These are phyloP conservation scores for Quercus alba DNA, from an alignment of 306 rosid species.

Conservation along the genomic window DNA sequence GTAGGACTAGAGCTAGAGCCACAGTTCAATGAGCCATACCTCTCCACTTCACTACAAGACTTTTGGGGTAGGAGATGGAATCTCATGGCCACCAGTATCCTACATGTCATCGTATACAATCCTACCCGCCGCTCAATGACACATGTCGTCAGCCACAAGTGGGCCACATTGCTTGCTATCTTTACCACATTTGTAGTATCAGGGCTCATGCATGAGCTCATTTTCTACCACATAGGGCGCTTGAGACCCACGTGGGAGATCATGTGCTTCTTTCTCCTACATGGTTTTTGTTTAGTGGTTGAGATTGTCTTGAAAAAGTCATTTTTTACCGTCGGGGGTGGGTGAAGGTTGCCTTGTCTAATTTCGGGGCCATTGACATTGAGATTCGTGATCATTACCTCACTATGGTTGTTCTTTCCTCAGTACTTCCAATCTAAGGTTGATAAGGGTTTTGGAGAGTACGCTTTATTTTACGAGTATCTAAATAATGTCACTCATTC, in stretches of 20 bases:
- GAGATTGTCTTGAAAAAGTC: slow-evolving; percentile 53
- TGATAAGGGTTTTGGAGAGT: slow-evolving; percentile 62
- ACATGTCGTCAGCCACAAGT: slow-evolving; percentile 12
- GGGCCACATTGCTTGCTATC: slow-evolving; percentile 45
- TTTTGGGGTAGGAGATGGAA: slow-evolving; percentile 87
- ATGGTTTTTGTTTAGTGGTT: slow-evolving; percentile 42
- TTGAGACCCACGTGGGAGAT: slow-evolving; percentile 49
- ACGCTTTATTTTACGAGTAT: slow-evolving; percentile 40
- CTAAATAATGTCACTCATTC: slow-evolving; percentile 15
- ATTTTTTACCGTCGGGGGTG: background rate
- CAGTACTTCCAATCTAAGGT: slow-evolving; percentile 39
- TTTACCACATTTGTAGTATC: slow-evolving; percentile 49
- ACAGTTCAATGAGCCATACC: slow-evolving; percentile 58
- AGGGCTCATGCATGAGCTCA: slow-evolving; percentile 62
- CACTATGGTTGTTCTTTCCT: slow-evolving; percentile 63
- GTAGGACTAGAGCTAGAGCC: slow-evolving; percentile 59
- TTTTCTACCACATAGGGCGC: slow-evolving; percentile 48
- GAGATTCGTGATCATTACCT: slow-evolving; percentile 42
- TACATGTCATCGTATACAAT: slow-evolving; percentile 46
- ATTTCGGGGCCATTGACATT: slow-evolving; percentile 47
- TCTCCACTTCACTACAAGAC: slow-evolving; percentile 63
- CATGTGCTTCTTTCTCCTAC: slow-evolving; percentile 55
- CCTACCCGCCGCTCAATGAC: slow-evolving; percentile 22
- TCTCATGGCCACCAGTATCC: slow-evolving; percentile 50
- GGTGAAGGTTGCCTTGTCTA: slow-evolving; percentile 36